These are phyloP conservation scores for rapeseed (Brassica napus) DNA, from an alignment of 345 rosid genomes.

Conservation along the genomic window DNA sequence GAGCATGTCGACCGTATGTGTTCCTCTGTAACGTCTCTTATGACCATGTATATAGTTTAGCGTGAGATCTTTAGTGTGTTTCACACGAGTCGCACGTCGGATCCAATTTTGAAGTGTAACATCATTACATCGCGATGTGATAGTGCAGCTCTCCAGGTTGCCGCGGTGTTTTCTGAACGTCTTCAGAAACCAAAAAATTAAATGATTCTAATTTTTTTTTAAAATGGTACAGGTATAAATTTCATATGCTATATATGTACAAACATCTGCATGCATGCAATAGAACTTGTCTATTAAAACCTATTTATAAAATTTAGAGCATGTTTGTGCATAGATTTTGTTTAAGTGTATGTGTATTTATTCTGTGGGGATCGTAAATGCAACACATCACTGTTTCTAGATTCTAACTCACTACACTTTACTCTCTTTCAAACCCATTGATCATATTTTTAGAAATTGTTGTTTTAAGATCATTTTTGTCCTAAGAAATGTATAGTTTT, in stretches of 20 bases:
- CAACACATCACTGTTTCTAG: conserved; percentile 12
- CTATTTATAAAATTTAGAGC: neutral
- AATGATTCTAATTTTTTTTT: neutral
- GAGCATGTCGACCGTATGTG: neutral
- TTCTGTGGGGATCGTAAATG: neutral
- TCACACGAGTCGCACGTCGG: neutral
- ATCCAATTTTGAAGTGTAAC: conserved; percentile 10
- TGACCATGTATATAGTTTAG: neutral
- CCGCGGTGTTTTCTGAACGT: neutral
- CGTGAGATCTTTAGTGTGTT: conserved; percentile 4
- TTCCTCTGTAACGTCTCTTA: neutral
- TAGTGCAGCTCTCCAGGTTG: neutral
- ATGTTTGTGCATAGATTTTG: neutral
- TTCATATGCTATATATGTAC: neutral
- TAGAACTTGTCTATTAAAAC: neutral
- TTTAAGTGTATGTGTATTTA: neutral
- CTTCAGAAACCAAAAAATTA: neutral
- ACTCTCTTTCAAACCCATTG: neutral
- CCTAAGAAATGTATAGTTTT: neutral
- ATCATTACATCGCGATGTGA: neutral
- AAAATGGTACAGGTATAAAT: neutral
- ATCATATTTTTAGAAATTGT: neutral
- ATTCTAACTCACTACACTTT: neutral
- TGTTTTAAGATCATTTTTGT: neutral
- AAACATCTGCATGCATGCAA: neutral